A percentile compares a stretch with the other conserved stretches of the same genome.
These are phyloP conservation scores for Casaregolazyma suthepensis DNA, from an alignment of 1,139 yeast genomes.

Conservation along the genomic window DNA sequence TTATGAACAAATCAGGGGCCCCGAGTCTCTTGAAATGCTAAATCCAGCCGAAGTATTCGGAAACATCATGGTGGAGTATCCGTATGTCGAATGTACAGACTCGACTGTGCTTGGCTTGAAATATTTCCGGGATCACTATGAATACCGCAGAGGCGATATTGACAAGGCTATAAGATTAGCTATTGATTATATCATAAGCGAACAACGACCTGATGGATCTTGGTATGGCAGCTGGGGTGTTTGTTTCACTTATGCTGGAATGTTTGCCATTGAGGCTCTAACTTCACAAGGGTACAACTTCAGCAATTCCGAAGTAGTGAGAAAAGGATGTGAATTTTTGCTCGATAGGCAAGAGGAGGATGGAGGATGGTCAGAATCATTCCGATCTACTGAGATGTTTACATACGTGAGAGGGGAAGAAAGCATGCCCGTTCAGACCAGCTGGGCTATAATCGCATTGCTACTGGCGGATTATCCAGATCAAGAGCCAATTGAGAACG, in stretches of 20 bases:
- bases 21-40: slow-evolving; percentile 64
- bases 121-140: slow-evolving; percentile 58
- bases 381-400: slow-evolving; percentile 67
- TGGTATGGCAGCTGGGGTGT: slow-evolving; percentile 99
- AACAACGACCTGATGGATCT: slow-evolving; percentile 77
- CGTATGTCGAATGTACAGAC: slow-evolving; percentile 97
- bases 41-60: slow-evolving; percentile 99
- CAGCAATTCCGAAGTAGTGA: slow-evolving; percentile 53
- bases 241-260: slow-evolving; percentile 91
- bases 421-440: slow-evolving; percentile 80
- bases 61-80: slow-evolving; percentile 96
- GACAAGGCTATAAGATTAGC: slow-evolving; percentile 66
- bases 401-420: slow-evolving; percentile 60
- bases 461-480: slow-evolving; percentile 79
- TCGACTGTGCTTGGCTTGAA: slow-evolving; percentile 86
- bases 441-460: slow-evolving; percentile 88
- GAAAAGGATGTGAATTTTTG: slow-evolving; percentile 78
- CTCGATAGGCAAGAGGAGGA: slow-evolving; percentile 69
- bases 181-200: slow-evolving; percentile 57
- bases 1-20: slow-evolving; percentile 80
- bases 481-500: slow-evolving; percentile 52
- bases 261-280: slow-evolving; percentile 96
- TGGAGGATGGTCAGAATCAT: slow-evolving; percentile 94
- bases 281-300: slow-evolving; percentile 62
- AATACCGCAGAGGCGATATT: slow-evolving; percentile 63